Evolutionary conservation across 768 basidiomycete genomes (phyloP), one percentile per base, ranked within the genome.

Genomic region (Podaxis sp.): DNA sequence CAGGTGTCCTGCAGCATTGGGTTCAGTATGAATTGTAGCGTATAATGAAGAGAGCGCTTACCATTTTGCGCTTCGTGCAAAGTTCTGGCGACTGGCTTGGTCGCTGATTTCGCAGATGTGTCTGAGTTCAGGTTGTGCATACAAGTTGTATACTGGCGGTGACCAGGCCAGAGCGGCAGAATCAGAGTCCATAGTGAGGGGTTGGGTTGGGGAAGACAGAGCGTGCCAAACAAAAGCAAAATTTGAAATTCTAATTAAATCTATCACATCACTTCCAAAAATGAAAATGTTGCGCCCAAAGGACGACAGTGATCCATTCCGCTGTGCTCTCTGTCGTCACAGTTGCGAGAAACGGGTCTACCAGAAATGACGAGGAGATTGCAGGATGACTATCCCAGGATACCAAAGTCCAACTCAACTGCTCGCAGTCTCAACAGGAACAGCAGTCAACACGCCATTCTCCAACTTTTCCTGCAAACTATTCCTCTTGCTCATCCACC

Each of bases 21-120:
- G 30, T 10, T 20, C 17, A 51, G 46, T 24, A 20, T 36, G 30
- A 24, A 13, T 48, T 22, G 24, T 22, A 17, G 12, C 1, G 4
- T 2, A 6, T 46, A 52, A 26, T 20, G 11, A 4, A 24, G 4
- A 20, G n/a, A 65, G 28, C 2, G 24, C 70, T 24, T 65, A 86
- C 88, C 88, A 87, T 75, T 82, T 84, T 0, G 82, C 81, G 17
- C 73, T 75, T 11, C 88, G 75, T 22, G 79, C 77, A 69, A 89
- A 89, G 66, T 59, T 75, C 65, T 2, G 68, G 59, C 22, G 71
- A 64, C 33, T 70, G 63, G 65, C 36, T 55, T 76, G 73, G 1
- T 65, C 58, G 4, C 66, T 58, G 17, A 76, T 68, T 4, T 64
- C 51, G 8, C 67, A 56, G 0, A 38, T 52, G 4, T 40, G 52